Evolutionary conservation across 352 stramenopile species (phyloP).

Genomic region (Phytopythium vexans): DNA sequence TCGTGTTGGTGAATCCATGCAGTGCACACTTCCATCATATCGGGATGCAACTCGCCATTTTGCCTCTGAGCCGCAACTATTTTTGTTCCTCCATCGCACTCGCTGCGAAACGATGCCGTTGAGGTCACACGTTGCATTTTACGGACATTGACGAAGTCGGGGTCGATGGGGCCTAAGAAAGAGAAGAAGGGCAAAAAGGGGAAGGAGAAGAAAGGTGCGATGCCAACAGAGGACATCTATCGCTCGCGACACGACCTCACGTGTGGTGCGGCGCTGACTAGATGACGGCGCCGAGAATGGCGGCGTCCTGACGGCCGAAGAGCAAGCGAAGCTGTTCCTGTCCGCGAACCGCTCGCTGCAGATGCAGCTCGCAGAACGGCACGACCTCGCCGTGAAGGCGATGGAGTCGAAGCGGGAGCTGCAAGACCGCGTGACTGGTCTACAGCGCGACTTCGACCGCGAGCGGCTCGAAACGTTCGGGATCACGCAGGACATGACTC

Average conservation of each 20-base stretch:
- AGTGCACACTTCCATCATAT: too few species aligned
- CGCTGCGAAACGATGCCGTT: too few species aligned
- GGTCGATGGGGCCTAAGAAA: constrained; percentile 66
- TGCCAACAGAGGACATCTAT: background rate
- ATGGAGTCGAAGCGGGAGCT: constrained; percentile 88
- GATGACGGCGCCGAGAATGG: constrained; percentile 75
- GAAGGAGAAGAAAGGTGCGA: constrained; percentile 71
- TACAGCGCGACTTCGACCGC: constrained; percentile 85
- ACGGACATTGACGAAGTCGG: too few species aligned
- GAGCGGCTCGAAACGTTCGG: constrained; percentile 88
- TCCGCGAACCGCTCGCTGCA: constrained; percentile 84
- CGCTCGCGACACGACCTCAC: background rate
- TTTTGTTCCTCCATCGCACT: too few species aligned
- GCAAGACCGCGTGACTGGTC: constrained; percentile 70
- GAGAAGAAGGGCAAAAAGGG: constrained; percentile 72
- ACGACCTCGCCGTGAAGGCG: constrained; percentile 82
- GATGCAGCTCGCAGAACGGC: constrained; percentile 86
- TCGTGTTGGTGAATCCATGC: too few species aligned
- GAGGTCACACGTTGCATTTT: too few species aligned
- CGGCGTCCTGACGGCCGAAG: constrained; percentile 67
- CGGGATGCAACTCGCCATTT: too few species aligned
- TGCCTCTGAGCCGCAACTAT: too few species aligned
- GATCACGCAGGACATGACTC: constrained; percentile 95
- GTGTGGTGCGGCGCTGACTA: constrained; percentile 6
- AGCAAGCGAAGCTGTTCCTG: constrained; percentile 84